Percentiles rank a stretch among this genome's conserved stretches.
phyloP scores from a whole-genome alignment of 225 moss, liverwort and hornwort species.

The Antitrichia curtipendula region DNA sequence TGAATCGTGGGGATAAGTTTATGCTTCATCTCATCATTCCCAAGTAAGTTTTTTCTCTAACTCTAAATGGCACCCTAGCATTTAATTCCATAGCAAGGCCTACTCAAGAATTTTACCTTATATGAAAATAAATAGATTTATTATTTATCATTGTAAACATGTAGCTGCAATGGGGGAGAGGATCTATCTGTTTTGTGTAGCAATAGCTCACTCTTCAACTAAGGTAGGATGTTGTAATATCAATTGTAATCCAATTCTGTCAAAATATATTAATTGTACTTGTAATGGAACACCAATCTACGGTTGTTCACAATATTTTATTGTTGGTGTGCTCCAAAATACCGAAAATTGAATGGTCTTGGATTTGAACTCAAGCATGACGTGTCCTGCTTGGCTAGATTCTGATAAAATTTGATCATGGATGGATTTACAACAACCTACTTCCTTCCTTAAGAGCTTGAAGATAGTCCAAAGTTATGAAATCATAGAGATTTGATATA shows the following conservation, averaged over 20 bases:
- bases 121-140: not conserved
- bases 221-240: not conserved
- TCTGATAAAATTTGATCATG: not conserved
- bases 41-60: accelerated
- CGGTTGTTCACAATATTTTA: not conserved
- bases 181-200: not conserved
- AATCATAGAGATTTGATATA: too few species aligned
- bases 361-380: not conserved
- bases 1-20: too few species aligned
- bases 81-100: accelerated
- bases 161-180: accelerated
- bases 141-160: not conserved
- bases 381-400: not conserved
- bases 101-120: accelerated
- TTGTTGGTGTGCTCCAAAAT: not conserved
- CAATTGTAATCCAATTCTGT: accelerated
- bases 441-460: not conserved
- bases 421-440: not conserved
- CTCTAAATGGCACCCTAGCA: not conserved
- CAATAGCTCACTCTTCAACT: not conserved
- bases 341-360: not conserved
- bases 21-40: not conserved
- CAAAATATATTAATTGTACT: not conserved
- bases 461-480: not conserved
- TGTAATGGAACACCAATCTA: not conserved